phyloP scores from a whole-genome alignment of 1,139 yeast species.

The Arxiozyma slooffiae region DNA sequence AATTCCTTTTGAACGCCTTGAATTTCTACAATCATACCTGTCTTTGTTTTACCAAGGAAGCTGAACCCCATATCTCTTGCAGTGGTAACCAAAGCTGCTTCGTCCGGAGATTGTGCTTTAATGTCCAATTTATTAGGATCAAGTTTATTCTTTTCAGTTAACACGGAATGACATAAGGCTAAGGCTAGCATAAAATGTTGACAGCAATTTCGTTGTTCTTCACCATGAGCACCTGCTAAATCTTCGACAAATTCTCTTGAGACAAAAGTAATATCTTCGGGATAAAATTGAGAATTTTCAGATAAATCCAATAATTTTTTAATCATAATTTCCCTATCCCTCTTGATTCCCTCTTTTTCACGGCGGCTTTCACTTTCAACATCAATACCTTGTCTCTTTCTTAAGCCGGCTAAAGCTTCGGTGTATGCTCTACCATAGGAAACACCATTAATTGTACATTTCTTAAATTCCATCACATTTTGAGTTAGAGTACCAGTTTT shows the following conservation, averaged over 20 bases:
- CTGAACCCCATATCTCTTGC: constrained; percentile 90
- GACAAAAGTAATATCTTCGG: constrained; percentile 66
- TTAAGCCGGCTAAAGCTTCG: constrained; percentile 88
- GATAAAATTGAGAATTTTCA: constrained; percentile 47
- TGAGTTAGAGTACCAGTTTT: constrained; percentile 96
- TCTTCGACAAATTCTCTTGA: constrained; percentile 58
- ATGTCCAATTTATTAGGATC: constrained; percentile 51
- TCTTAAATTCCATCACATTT: constrained; percentile 93
- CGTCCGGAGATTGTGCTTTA: constrained; percentile 98
- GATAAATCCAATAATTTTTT: constrained; percentile 37
- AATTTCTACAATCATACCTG: constrained; percentile 56
- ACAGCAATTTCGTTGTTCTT: constrained; percentile 51
- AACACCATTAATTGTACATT: constrained; percentile 79
- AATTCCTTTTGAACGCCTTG: constrained; percentile 68
- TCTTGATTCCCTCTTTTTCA: constrained; percentile 52
- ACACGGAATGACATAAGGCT: constrained; percentile 86
- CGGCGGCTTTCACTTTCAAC: constrained; percentile 55
- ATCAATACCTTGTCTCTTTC: constrained; percentile 79
- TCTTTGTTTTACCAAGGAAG: constrained; percentile 64
- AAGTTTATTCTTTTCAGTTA: constrained; percentile 57
- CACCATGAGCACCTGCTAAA: constrained; percentile 41
- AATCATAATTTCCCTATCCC: constrained; percentile 61
- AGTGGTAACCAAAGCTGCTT: constrained; percentile 87
- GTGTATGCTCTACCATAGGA: constrained; percentile 89
- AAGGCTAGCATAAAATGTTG: constrained; percentile 78